These are phyloP conservation scores for Nitzschia inconspicua DNA, from an alignment of 108 stramenopile species.

Conservation along the genomic window DNA sequence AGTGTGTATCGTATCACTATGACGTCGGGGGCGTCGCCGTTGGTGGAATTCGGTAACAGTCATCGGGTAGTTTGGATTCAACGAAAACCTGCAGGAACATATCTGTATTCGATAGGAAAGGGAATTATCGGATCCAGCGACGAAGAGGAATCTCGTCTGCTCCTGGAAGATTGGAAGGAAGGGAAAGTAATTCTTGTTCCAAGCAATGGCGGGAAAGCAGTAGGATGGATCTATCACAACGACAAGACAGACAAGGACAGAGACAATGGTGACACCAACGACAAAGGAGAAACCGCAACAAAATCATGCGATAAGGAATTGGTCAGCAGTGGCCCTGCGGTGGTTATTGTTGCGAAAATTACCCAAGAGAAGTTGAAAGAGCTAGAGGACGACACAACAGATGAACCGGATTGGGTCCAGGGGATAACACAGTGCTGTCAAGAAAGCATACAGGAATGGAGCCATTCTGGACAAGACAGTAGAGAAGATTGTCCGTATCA, in stretches of 20 bases:
- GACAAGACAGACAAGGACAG: too few species aligned
- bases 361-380: too few species aligned
- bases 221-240: constrained; percentile 71
- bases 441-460: too few species aligned
- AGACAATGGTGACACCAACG: background rate
- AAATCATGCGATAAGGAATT: too few species aligned
- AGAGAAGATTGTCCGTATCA: too few species aligned
- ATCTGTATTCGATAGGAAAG: constrained; percentile 53
- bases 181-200: constrained; percentile 47
- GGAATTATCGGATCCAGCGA: constrained; percentile 67
- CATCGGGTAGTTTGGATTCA: constrained; percentile 52
- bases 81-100: background rate
- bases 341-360: too few species aligned
- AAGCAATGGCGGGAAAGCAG: constrained; percentile 50
- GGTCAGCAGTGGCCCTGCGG: too few species aligned
- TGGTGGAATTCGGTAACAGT: constrained; percentile 62
- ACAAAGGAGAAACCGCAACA: background rate
- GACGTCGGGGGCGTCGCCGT: constrained; percentile 37
- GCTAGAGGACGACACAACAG: too few species aligned
- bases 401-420: too few species aligned
- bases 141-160: constrained; percentile 47
- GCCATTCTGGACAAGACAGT: too few species aligned
- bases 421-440: too few species aligned
- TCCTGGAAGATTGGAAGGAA: constrained; percentile 44
- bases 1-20: constrained; percentile 28